Conservation (phyloP, 1,284 basidiomycete species). For the Irpex rosettiformis region DNA sequence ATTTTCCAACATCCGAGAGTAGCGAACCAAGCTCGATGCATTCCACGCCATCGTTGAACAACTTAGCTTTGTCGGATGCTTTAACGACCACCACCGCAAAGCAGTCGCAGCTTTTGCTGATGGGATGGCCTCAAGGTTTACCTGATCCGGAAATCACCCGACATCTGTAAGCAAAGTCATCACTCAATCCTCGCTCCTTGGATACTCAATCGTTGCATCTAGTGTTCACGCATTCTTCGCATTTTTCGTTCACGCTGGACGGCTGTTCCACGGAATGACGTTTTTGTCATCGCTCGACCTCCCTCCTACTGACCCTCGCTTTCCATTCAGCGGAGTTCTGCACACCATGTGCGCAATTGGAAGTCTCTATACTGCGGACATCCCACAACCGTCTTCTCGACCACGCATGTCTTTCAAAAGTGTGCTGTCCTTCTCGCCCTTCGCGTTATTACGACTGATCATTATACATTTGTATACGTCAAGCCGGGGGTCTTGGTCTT, state of each 20-base stretch:
- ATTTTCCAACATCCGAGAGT: neutral
- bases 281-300: slow-evolving; percentile 13
- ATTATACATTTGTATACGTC: neutral
- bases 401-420: neutral
- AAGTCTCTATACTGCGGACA: slow-evolving; percentile 14
- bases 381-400: slow-evolving; percentile 11
- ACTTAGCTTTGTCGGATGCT: neutral
- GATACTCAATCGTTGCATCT: neutral
- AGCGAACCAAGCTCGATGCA: neutral
- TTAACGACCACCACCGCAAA: neutral
- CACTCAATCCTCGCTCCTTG: neutral
- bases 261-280: slow-evolving; percentile 13
- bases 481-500: neutral
- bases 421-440: neutral
- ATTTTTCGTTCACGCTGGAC: slow-evolving; percentile 12
- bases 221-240: slow-evolving; percentile 16
- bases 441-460: neutral
- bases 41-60: neutral
- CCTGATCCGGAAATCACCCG: slow-evolving; percentile 10
- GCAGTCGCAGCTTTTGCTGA: neutral
- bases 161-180: slow-evolving; percentile 4
- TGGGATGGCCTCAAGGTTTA: slow-evolving; percentile 12
- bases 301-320: slow-evolving; percentile 7
- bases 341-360: slow-evolving; percentile 15
- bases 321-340: slow-evolving; percentile 7